Evolutionary conservation across 495 filamentous ascomycete species (phyloP).

Genomic region (Melanomma pulvis-pyrius): DNA sequence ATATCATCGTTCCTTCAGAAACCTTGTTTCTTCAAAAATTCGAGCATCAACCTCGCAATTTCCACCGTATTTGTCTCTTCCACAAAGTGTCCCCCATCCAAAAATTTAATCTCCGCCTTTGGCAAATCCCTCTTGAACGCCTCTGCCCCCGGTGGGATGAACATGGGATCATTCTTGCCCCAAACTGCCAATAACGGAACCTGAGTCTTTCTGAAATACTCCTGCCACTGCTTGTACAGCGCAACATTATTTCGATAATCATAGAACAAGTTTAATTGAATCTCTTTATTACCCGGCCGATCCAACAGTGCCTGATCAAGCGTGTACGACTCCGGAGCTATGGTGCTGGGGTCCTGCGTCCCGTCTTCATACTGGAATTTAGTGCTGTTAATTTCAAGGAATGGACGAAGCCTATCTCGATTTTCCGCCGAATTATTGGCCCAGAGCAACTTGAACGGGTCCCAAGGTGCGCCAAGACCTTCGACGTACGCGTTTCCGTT

Average conservation of each 20-base stretch:
- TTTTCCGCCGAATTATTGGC: constrained; percentile 44
- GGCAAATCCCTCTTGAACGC: constrained; percentile 61
- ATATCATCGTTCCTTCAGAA: background rate
- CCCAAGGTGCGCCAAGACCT: constrained; percentile 63
- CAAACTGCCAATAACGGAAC: constrained; percentile 63
- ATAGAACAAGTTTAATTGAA: constrained; percentile 61
- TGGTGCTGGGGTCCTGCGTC: constrained; percentile 36
- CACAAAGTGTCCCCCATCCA: constrained; percentile 68
- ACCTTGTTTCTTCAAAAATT: constrained; percentile 37
- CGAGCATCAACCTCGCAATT: constrained; percentile 51
- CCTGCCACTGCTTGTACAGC: constrained; percentile 63
- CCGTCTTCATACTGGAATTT: constrained; percentile 61
- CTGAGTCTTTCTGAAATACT: constrained; percentile 56
- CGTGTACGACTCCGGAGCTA: constrained; percentile 56
- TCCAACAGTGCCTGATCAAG: constrained; percentile 58
- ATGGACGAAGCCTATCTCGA: constrained; percentile 46
- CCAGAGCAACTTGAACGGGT: constrained; percentile 55
- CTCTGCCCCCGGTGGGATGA: constrained; percentile 60
- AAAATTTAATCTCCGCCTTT: constrained; percentile 53
- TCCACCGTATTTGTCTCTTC: constrained; percentile 56
- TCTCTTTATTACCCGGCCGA: constrained; percentile 54
- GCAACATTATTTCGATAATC: constrained; percentile 60
- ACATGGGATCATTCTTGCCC: constrained; percentile 64
- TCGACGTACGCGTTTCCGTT: constrained; percentile 68
- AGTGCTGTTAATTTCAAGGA: constrained; percentile 54